Percentiles rank a stretch among this genome's conserved stretches.
Evolutionary conservation across 768 basidiomycete genomes (phyloP).

Genomic region (Collybia nuda): DNA sequence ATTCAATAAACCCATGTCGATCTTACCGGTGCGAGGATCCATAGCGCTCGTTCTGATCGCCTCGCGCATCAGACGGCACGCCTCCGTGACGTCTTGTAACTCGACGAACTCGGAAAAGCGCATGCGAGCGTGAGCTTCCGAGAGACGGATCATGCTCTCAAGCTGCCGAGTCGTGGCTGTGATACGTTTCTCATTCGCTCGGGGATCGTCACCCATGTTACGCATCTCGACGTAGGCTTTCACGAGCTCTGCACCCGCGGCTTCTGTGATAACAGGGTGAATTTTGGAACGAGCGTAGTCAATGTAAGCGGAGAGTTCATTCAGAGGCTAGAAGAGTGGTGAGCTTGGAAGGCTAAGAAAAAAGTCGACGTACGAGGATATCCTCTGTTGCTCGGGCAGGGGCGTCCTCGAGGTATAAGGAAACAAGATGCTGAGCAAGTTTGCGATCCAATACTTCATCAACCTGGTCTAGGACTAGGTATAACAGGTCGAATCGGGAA

Average conservation of each 20-base stretch:
- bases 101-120: conserved; percentile 88
- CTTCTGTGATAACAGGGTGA: conserved; percentile 83
- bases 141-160: conserved; percentile 94
- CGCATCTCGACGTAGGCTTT: conserved; percentile 92
- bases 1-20: conserved; percentile 94
- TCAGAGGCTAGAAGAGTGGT: conserved; percentile 61
- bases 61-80: conserved; percentile 92
- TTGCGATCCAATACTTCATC: conserved; percentile 85
- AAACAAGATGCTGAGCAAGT: conserved; percentile 90
- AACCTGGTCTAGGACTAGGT: conserved; percentile 92
- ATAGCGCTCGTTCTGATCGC: conserved; percentile 94
- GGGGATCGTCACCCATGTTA: conserved; percentile 86
- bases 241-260: conserved; percentile 83
- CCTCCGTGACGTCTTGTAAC: conserved; percentile 84
- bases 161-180: conserved; percentile 98
- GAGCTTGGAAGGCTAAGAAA: not conserved
- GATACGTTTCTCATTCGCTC: conserved; percentile 88
- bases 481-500: conserved; percentile 95
- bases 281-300: conserved; percentile 87
- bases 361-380: conserved; percentile 55
- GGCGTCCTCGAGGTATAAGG: conserved; percentile 89
- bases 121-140: conserved; percentile 97
- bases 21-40: conserved; percentile 95
- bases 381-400: conserved; percentile 68
- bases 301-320: conserved; percentile 92